These are phyloP conservation scores for Dryadomyces quercivorus DNA, from an alignment of 2,329 filamentous ascomycete genomes.

Conservation along the genomic window DNA sequence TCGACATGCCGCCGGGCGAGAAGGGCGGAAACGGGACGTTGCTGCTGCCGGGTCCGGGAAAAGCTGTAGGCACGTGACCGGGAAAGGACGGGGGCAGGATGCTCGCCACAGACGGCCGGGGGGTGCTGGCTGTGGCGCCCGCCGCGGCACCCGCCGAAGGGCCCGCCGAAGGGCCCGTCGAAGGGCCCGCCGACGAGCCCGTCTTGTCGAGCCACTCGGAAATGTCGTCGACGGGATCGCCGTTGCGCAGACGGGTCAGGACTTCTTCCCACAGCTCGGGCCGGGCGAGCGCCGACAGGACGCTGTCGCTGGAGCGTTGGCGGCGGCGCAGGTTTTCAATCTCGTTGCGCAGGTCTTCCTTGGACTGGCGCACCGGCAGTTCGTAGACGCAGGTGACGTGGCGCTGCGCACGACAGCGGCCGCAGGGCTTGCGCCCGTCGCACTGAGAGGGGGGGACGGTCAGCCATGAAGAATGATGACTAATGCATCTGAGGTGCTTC, in stretches of 20 bases:
- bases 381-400: conserved; percentile 49
- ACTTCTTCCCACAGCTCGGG: conserved; percentile 42
- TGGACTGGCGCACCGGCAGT: conserved; percentile 49
- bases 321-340: conserved; percentile 44
- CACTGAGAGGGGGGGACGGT: conserved; percentile 27
- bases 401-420: conserved; percentile 41
- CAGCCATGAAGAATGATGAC: neutral
- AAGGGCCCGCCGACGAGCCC: neutral
- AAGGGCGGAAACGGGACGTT: conserved; percentile 19
- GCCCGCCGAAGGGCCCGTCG: too few species aligned
- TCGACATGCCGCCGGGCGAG: conserved; percentile 17
- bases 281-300: conserved; percentile 40
- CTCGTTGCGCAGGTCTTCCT: conserved; percentile 47
- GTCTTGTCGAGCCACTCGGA: conserved; percentile 36
- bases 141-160: too few species aligned
- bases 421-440: conserved; percentile 44
- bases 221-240: conserved; percentile 42
- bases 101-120: conserved; percentile 17
- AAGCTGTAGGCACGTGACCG: conserved; percentile 19
- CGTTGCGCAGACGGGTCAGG: conserved; percentile 36
- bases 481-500: too few species aligned
- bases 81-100: conserved; percentile 18
- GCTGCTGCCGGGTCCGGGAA: conserved; percentile 14
- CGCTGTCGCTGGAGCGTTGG: conserved; percentile 40
- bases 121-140: neutral